Evolutionary conservation across 192 early-diverging fungal species (phyloP).

Genomic region (Coemansia sp.): DNA sequence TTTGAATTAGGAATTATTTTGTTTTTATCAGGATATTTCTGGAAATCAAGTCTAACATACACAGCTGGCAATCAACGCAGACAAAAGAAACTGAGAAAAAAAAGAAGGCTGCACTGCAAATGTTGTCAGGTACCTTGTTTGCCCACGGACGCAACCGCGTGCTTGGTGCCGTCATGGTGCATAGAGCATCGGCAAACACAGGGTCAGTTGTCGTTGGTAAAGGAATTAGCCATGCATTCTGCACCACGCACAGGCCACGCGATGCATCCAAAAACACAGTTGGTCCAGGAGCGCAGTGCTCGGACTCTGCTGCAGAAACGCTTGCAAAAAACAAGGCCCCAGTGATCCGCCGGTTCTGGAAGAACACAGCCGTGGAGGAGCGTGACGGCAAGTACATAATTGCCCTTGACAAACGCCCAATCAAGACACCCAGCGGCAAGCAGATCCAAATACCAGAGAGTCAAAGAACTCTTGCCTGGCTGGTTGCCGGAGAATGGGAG

Average conservation of each 20-base stretch:
- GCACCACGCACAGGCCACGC: background rate
- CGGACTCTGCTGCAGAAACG: background rate
- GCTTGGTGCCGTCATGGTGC: background rate
- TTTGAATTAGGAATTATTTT: background rate
- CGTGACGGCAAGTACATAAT: slow-evolving; percentile 55
- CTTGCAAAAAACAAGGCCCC: slow-evolving; percentile 33
- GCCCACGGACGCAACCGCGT: background rate
- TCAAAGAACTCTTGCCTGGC: slow-evolving; percentile 68
- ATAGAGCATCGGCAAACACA: background rate
- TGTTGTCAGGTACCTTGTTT: background rate
- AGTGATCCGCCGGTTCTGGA: slow-evolving; percentile 47
- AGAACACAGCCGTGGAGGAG: slow-evolving; percentile 35
- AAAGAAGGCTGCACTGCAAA: background rate
- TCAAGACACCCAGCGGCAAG: slow-evolving; percentile 82
- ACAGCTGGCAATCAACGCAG: too few relatives aligned
- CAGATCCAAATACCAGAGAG: slow-evolving; percentile 60
- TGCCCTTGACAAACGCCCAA: slow-evolving; percentile 72
- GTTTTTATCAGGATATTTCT: background rate
- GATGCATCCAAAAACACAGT: background rate
- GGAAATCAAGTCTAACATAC: too few relatives aligned
- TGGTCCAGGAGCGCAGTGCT: background rate
- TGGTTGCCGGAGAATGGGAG: slow-evolving; percentile 95
- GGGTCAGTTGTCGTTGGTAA: background rate
- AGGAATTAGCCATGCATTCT: background rate
- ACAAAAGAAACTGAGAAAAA: too few relatives aligned